These are phyloP conservation scores for Piper longum DNA, from an alignment of 164 flowering plant genomes.

Conservation along the genomic window DNA sequence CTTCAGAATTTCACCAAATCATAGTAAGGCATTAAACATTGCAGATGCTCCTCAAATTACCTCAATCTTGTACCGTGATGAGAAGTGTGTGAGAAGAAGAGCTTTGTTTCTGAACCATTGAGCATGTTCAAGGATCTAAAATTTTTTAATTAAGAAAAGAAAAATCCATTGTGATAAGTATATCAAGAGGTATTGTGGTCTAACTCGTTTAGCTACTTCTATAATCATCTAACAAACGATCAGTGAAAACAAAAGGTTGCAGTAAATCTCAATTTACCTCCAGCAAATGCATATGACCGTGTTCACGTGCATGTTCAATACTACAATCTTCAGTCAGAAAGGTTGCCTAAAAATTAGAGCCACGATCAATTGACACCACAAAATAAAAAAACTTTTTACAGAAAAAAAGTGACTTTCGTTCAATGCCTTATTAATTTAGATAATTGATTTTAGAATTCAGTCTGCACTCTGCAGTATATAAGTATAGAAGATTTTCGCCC, in stretches of 20 bases:
- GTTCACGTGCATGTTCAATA: constrained; percentile 77
- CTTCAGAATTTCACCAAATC: not conserved
- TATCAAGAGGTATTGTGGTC: too few relatives aligned
- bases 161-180: too few relatives aligned
- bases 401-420: not conserved
- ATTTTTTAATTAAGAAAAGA: not conserved
- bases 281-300: constrained; percentile 79
- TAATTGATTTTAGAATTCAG: too few relatives aligned
- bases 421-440: too few relatives aligned
- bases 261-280: constrained; percentile 34
- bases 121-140: constrained; percentile 74
- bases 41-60: constrained; percentile 18
- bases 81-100: constrained; percentile 78
- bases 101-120: constrained; percentile 81
- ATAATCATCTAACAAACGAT: not conserved
- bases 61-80: constrained; percentile 76
- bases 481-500: too few relatives aligned
- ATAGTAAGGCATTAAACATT: not conserved
- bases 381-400: not conserved
- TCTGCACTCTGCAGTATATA: too few relatives aligned
- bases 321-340: constrained; percentile 64
- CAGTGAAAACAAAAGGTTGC: constrained; percentile 1
- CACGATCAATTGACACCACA: too few relatives aligned
- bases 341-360: constrained; percentile 51
- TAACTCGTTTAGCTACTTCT: too few relatives aligned